phyloP scores from a whole-genome alignment of 176 grass and related monocot genomes.

The Juncus effusus region DNA sequence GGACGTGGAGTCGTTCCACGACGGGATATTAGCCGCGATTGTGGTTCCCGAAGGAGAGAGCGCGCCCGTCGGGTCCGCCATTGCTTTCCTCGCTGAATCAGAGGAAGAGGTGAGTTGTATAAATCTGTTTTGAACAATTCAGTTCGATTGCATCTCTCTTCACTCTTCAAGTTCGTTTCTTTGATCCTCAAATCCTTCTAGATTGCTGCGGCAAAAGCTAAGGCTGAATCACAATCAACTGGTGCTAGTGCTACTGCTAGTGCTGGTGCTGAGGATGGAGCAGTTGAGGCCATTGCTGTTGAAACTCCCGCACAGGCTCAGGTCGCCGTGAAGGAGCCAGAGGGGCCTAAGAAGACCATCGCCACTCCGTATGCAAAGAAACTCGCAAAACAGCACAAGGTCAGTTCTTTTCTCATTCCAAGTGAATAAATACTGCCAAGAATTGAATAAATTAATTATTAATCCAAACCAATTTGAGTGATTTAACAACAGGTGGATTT shows the following conservation, averaged over 20 bases:
- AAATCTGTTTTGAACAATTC: too few relatives aligned
- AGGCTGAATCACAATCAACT: conserved; percentile 34
- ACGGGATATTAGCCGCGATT: conserved; percentile 76
- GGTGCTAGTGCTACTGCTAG: conserved; percentile 9
- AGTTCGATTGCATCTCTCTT: too few relatives aligned
- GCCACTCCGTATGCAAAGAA: conserved; percentile 79
- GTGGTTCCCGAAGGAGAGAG: conserved; percentile 57
- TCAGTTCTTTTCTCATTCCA: background rate
- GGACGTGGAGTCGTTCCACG: conserved; percentile 96
- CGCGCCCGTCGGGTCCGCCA: conserved; percentile 74
- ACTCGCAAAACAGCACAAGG: conserved; percentile 67
- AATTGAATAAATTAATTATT: background rate
- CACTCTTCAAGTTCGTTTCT: too few relatives aligned
- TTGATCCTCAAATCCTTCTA: too few relatives aligned
- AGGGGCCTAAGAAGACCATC: conserved; percentile 34
- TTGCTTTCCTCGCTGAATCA: conserved; percentile 76
- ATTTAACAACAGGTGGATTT: conserved; percentile 41
- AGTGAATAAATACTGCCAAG: background rate
- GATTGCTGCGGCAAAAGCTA: conserved; percentile 48
- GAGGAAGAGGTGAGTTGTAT: conserved; percentile 54
- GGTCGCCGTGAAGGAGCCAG: background rate
- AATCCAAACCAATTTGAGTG: background rate
- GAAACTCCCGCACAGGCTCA: conserved; percentile 25
- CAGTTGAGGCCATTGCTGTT: background rate
- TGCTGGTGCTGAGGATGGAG: conserved; percentile 9